Evolutionary conservation across 106 monocot species (phyloP).

Genomic region (Dioscorea alata): DNA sequence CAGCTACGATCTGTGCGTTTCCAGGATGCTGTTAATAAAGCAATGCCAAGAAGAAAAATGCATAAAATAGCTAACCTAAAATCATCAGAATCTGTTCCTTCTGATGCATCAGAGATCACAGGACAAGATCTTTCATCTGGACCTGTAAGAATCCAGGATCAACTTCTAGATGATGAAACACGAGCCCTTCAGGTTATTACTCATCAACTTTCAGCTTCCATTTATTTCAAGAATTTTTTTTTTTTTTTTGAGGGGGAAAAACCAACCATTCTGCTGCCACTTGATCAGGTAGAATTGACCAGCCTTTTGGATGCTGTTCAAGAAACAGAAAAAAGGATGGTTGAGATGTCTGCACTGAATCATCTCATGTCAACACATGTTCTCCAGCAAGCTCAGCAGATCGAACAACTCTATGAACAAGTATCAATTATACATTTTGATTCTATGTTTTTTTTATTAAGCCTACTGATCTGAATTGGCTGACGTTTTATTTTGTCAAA

Average conservation of each 20-base stretch:
- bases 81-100: conserved; percentile 26
- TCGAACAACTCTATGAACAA: conserved; percentile 87
- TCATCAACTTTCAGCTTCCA: background rate
- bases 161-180: conserved; percentile 89
- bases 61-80: conserved; percentile 23
- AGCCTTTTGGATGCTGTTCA: conserved; percentile 86
- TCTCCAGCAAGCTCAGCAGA: conserved; percentile 89
- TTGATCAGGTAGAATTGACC: conserved; percentile 68
- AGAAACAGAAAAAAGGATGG: conserved; percentile 96
- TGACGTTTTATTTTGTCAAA: background rate
- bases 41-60: conserved; percentile 70
- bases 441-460: background rate
- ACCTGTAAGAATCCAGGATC: conserved; percentile 47
- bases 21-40: conserved; percentile 74
- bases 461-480: background rate
- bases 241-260: background rate
- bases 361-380: conserved; percentile 99
- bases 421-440: conserved; percentile 14
- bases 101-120: conserved; percentile 23
- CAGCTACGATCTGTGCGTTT: conserved; percentile 77
- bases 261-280: background rate
- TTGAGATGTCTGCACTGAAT: conserved; percentile 89
- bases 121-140: conserved; percentile 24
- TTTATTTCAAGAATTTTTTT: background rate
- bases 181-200: conserved; percentile 61